Conservation (phyloP, 1,284 basidiomycete species). For the Takashimella koratensis region DNA sequence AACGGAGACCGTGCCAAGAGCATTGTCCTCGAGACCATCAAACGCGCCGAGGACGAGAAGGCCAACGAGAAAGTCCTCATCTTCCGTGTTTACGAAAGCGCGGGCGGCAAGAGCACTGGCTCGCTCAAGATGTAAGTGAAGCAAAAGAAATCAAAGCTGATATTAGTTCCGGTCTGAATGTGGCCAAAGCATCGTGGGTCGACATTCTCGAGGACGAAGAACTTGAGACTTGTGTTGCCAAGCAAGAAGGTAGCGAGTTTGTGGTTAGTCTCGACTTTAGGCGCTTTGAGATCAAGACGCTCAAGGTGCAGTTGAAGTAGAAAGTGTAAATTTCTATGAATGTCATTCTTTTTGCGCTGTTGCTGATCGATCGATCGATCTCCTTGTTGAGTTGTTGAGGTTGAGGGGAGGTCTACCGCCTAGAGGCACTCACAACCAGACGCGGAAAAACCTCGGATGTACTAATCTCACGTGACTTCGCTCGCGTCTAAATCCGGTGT, state of each 20-base stretch:
- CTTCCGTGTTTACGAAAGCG: constrained; percentile 79
- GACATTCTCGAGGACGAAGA: constrained; percentile 77
- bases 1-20: constrained; percentile 56
- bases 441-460: no score
- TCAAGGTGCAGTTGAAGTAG: not conserved
- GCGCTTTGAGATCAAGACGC: constrained; percentile 74
- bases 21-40: constrained; percentile 83
- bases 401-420: no score
- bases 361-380: no score
- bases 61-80: constrained; percentile 58
- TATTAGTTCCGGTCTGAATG: constrained; percentile 51
- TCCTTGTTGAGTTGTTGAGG: no score
- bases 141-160: not conserved
- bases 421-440: no score
- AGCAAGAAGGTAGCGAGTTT: not conserved
- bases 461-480: no score
- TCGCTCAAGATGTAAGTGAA: constrained; percentile 51
- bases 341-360: no score
- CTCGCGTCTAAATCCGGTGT: no score
- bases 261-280: constrained; percentile 57
- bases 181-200: constrained; percentile 60
- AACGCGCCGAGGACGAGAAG: constrained; percentile 77
- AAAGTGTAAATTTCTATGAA: no score
- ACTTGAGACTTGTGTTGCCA: constrained; percentile 46
- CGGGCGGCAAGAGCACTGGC: constrained; percentile 70